phyloP scores from a whole-genome alignment of 345 rosid species.

The Reutealis trisperma region DNA sequence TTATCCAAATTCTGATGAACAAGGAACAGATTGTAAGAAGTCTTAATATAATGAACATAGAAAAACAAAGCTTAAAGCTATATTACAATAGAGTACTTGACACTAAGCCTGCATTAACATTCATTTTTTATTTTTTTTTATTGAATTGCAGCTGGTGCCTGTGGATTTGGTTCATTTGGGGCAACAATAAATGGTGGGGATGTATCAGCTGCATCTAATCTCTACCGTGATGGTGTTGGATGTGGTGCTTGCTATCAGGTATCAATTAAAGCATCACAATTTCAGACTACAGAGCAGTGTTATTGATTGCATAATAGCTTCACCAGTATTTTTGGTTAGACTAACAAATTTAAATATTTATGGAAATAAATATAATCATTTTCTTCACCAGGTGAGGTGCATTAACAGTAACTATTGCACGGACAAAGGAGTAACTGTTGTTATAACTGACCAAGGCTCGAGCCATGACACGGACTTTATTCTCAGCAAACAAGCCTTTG shows the following conservation, averaged over 20 bases:
- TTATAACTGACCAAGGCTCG: constrained; percentile 62
- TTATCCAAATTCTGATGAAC: constrained; percentile 53
- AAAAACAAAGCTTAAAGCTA: background rate
- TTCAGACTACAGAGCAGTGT: background rate
- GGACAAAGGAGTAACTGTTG: constrained; percentile 53
- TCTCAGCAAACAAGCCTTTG: constrained; percentile 54
- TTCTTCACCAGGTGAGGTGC: constrained; percentile 55
- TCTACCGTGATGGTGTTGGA: constrained; percentile 64
- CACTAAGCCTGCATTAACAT: background rate
- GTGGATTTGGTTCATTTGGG: constrained; percentile 71
- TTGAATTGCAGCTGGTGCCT: constrained; percentile 51
- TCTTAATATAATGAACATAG: background rate
- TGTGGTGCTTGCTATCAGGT: constrained; percentile 86
- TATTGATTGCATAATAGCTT: background rate
- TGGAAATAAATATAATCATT: background rate
- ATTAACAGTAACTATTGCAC: constrained; percentile 51
- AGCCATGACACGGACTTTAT: constrained; percentile 56
- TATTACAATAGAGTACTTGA: background rate
- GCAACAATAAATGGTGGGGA: constrained; percentile 65
- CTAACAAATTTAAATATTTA: background rate
- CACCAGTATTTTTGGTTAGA: background rate
- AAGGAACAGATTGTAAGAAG: constrained; percentile 59
- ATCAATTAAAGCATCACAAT: constrained; percentile 3
- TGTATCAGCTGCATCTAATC: constrained; percentile 65
- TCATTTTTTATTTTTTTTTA: background rate